Conservation (phyloP, 768 basidiomycete species). For the Cystofilobasidium capitatum region DNA sequence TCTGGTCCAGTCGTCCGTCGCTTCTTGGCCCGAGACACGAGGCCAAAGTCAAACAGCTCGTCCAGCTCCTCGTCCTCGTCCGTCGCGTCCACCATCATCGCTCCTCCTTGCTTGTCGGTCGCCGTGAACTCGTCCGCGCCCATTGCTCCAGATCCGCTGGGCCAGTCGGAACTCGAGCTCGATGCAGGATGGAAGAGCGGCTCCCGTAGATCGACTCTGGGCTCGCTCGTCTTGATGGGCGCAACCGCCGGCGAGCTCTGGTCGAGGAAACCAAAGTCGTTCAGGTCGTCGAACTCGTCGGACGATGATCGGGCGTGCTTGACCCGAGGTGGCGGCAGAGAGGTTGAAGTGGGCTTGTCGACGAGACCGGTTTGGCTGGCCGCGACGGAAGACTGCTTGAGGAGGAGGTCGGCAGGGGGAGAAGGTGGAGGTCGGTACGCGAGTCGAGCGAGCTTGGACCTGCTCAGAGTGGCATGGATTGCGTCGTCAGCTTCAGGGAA, state of each 20-base stretch:
- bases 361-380: background rate
- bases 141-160: background rate
- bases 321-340: background rate
- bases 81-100: background rate
- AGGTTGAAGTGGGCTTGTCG: background rate
- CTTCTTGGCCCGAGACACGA: too few species aligned
- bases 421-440: background rate
- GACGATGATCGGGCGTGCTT: background rate
- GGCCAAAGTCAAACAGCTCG: background rate
- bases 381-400: background rate
- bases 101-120: background rate
- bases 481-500: background rate
- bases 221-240: background rate
- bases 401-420: background rate
- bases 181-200: background rate
- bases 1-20: too few species aligned
- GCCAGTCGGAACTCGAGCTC: too few species aligned
- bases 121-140: background rate
- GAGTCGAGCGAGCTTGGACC: background rate
- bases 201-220: too few species aligned
- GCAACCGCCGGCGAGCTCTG: background rate
- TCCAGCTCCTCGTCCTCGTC: background rate
- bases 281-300: slow-evolving; percentile 1
- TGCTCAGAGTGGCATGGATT: background rate
- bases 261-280: background rate